Conservation (phyloP, 164 flowering plant species). For the Malania oleifera region DNA sequence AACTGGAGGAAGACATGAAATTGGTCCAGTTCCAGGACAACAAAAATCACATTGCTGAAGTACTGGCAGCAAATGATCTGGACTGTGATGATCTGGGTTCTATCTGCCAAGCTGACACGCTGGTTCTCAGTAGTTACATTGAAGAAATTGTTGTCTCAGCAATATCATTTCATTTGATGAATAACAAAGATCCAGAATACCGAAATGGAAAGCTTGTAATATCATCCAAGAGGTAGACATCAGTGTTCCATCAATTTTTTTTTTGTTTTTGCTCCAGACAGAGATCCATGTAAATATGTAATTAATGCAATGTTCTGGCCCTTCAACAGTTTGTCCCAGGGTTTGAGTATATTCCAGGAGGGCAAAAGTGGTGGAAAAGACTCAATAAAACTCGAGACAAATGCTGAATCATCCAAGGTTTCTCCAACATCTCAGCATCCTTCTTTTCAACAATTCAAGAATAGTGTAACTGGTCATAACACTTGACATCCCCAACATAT, state of each 20-base stretch:
- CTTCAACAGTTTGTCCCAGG: conserved; percentile 42
- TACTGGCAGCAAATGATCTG: conserved; percentile 44
- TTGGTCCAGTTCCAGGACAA: conserved; percentile 37
- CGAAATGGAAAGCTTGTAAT: conserved; percentile 46
- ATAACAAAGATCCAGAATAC: conserved; percentile 39
- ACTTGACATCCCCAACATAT: neutral
- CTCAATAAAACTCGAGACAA: conserved; percentile 35
- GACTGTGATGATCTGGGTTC: conserved; percentile 46
- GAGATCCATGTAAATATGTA: neutral
- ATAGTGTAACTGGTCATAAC: neutral
- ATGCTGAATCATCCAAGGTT: conserved; percentile 35
- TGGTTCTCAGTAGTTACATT: conserved; percentile 35
- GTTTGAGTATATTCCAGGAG: conserved; percentile 40
- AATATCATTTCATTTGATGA: conserved; percentile 34
- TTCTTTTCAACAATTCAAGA: neutral
- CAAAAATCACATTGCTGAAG: conserved; percentile 46
- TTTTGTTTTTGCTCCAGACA: neutral
- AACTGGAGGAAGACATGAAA: conserved; percentile 47
- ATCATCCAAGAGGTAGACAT: conserved; percentile 35
- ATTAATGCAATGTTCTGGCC: conserved; percentile 2
- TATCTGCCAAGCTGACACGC: conserved; percentile 37
- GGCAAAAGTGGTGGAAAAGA: conserved; percentile 28
- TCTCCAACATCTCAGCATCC: neutral
- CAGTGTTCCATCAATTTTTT: neutral
- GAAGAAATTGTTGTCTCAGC: conserved; percentile 40